Evolutionary conservation across 305 asterid species (phyloP), one percentile per base, ranked within the genome.

Genomic region (Fraxinus nigra): DNA sequence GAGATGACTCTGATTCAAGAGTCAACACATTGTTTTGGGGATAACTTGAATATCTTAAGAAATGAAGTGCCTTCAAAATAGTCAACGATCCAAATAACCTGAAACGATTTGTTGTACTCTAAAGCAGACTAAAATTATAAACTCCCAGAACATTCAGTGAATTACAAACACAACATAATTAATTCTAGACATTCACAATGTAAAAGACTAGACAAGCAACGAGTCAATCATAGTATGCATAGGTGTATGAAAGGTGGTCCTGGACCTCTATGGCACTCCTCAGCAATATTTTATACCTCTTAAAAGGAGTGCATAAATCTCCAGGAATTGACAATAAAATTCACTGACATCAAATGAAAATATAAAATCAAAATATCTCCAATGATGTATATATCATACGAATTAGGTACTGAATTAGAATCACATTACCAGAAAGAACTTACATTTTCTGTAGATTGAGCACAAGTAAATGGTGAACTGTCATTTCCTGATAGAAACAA

Each of bases 401-500:
- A 81, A 63, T 16, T 72, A 48, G 67, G 72, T 33, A 32, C 69
- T 76, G 70, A 70, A 78, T 65, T 34, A 40, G 70, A 77, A 69
- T 38, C 43, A n/a, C 11, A 37, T 75, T 79, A 70, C 28, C 40
- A 65, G 72, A n/a, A 76, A 81, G 28, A 82, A 86, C 89, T 84
- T 89, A 92, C 97, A 76, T 86, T 85, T 38, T 86, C 85, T 76
- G 82, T 78, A 51, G 92, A 84, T 51, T 84, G 90, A 83, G 89
- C 80, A 77, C 78, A 86, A 78, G 89, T 90, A 33, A 83, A 84
- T 51, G 92, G 86, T 40, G 91, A 85, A 82, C 88, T 85, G 35
- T 86, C 91, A 65, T 90, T 83, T 77, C 89, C 93, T 1, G 94
- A 89, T 80, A 90, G 73, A 43, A 84, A 87, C 79, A 92, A 82